A percentile compares a stretch with the other conserved stretches of the same genome.
phyloP scores from a whole-genome alignment of 2,329 filamentous ascomycete species.

The Aschersonia sp. region DNA sequence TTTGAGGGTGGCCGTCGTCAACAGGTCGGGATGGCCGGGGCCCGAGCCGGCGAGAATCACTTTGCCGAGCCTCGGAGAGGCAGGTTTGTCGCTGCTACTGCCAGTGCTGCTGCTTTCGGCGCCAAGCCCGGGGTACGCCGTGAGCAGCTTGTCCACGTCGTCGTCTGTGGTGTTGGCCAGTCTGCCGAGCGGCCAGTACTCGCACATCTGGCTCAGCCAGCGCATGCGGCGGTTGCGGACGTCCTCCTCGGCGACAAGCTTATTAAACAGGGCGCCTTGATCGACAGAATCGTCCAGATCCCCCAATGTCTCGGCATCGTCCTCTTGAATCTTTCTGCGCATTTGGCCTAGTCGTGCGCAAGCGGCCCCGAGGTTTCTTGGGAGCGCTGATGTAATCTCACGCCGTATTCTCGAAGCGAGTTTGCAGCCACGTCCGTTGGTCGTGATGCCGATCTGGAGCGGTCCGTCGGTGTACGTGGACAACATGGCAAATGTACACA shows the following conservation, averaged over 20 bases:
- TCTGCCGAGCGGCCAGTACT: slow-evolving; percentile 88
- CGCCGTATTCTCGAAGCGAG: slow-evolving; percentile 77
- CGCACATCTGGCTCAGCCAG: slow-evolving; percentile 92
- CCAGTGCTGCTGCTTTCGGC: neutral
- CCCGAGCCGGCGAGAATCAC: slow-evolving; percentile 87
- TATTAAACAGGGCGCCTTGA: slow-evolving; percentile 75
- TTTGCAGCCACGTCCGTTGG: slow-evolving; percentile 88
- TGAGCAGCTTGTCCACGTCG: slow-evolving; percentile 65
- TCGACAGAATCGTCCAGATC: slow-evolving; percentile 47
- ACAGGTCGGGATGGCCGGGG: slow-evolving; percentile 80
- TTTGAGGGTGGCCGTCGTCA: slow-evolving; percentile 69
- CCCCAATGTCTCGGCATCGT: slow-evolving; percentile 35
- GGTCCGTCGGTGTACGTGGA: slow-evolving; percentile 84
- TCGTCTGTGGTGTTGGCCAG: slow-evolving; percentile 66
- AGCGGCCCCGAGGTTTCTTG: slow-evolving; percentile 57
- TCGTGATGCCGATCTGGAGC: slow-evolving; percentile 88
- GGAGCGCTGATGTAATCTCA: slow-evolving; percentile 72
- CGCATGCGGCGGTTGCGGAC: slow-evolving; percentile 69
- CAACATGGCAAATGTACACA: slow-evolving; percentile 82
- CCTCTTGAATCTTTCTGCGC: slow-evolving; percentile 56
- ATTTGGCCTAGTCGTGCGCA: slow-evolving; percentile 65
- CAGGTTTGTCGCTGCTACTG: neutral
- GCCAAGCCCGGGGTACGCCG: slow-evolving; percentile 42
- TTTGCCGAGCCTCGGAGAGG: slow-evolving; percentile 34
- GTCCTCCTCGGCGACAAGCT: slow-evolving; percentile 61